Evolutionary conservation across 345 rosid species (phyloP).

Genomic region (Brassica rapa): DNA sequence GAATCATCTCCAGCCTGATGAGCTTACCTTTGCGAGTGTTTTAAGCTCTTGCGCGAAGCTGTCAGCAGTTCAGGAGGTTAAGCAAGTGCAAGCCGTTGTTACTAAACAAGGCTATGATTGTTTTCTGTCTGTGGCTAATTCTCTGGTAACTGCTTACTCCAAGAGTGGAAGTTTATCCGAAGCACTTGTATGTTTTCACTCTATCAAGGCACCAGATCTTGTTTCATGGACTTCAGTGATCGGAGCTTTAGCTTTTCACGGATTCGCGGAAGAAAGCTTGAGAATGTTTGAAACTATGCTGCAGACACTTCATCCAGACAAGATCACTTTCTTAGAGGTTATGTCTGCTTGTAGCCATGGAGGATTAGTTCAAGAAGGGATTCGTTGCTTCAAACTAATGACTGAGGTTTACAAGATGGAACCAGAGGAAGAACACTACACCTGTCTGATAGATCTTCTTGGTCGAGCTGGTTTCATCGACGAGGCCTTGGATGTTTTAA

Average conservation of each 20-base stretch:
- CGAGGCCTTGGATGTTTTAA: constrained; percentile 55
- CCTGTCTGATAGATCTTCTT: constrained; percentile 66
- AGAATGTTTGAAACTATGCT: constrained; percentile 52
- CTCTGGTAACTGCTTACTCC: constrained; percentile 60
- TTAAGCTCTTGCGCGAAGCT: constrained; percentile 55
- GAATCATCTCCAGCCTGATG: constrained; percentile 54
- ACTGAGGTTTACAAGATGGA: constrained; percentile 41
- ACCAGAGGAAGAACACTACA: constrained; percentile 63
- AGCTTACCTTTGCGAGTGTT: constrained; percentile 60
- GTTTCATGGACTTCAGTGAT: constrained; percentile 70
- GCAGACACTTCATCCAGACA: constrained; percentile 55
- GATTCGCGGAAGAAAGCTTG: constrained; percentile 54
- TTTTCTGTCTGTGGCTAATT: constrained; percentile 52
- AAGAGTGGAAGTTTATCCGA: constrained; percentile 52
- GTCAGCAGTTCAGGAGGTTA: constrained; percentile 47
- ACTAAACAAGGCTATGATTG: constrained; percentile 49
- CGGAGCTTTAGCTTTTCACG: constrained; percentile 61
- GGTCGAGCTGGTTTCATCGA: constrained; percentile 69
- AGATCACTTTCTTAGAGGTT: constrained; percentile 58
- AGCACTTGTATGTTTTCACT: constrained; percentile 55
- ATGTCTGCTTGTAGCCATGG: constrained; percentile 74
- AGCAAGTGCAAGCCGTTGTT: constrained; percentile 52
- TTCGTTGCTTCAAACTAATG: constrained; percentile 62
- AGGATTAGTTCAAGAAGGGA: constrained; percentile 62
- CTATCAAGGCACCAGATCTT: constrained; percentile 51